These are phyloP conservation scores for Xerocomus amazonicus DNA, from an alignment of 1,284 basidiomycete species.

Conservation along the genomic window DNA sequence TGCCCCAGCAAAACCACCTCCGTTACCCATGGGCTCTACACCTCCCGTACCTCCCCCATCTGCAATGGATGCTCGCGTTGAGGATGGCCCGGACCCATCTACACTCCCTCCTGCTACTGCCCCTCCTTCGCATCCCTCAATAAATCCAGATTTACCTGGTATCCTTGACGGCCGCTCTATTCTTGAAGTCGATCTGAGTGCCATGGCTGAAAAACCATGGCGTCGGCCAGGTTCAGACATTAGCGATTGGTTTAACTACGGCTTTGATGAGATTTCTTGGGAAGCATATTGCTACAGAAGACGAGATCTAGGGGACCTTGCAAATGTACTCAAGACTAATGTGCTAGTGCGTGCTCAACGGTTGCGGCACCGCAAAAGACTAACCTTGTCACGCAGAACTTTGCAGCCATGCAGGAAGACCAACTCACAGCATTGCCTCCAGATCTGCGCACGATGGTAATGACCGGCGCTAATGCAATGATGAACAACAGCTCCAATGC, in stretches of 20 bases:
- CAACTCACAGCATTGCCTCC: constrained; percentile 70
- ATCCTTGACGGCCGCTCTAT: constrained; percentile 78
- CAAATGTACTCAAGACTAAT: constrained; percentile 72
- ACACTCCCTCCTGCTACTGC: constrained; percentile 62
- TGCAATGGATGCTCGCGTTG: constrained; percentile 28
- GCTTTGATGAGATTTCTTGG: constrained; percentile 97
- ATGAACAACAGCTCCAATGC: constrained; percentile 51
- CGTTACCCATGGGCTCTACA: constrained; percentile 23
- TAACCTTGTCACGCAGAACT: constrained; percentile 51
- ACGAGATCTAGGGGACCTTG: constrained; percentile 75
- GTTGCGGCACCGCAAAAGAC: background rate
- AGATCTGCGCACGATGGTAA: constrained; percentile 79
- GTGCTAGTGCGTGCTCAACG: constrained; percentile 57
- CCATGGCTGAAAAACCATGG: constrained; percentile 90
- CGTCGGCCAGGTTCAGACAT: constrained; percentile 89
- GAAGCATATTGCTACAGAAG: constrained; percentile 87
- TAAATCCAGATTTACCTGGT: constrained; percentile 67
- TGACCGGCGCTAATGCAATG: constrained; percentile 70
- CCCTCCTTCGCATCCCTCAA: constrained; percentile 70
- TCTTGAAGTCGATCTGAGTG: constrained; percentile 83
- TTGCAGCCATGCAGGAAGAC: constrained; percentile 77
- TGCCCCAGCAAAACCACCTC: constrained; percentile 25
- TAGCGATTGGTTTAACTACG: constrained; percentile 99
- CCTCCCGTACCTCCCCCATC: constrained; percentile 10
- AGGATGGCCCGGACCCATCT: constrained; percentile 59